These are phyloP conservation scores for Vararia minispora DNA, from an alignment of 768 basidiomycete genomes.

Conservation along the genomic window DNA sequence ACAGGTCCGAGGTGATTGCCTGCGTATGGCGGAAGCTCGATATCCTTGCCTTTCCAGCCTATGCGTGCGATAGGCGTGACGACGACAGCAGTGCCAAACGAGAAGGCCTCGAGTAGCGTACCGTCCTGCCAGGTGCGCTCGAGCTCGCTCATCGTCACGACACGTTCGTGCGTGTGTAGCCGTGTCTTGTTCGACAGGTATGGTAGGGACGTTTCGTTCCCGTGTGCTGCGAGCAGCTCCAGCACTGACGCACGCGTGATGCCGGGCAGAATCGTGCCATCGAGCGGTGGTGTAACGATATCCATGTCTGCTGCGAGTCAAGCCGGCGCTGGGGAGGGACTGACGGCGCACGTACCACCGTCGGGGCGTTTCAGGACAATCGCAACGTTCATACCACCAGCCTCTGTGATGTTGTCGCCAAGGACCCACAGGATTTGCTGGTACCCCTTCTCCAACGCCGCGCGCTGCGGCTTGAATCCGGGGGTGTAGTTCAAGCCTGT, in stretches of 20 bases:
- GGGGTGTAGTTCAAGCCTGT: conserved; percentile 25
- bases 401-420: conserved; percentile 24
- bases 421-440: conserved; percentile 41
- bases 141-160: conserved; percentile 35
- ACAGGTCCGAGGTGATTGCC: conserved; percentile 36
- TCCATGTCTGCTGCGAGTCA: conserved; percentile 42
- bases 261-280: conserved; percentile 88
- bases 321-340: conserved; percentile 10
- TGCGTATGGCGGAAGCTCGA: conserved; percentile 44
- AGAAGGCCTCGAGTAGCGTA: conserved; percentile 70
- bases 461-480: conserved; percentile 28
- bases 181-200: conserved; percentile 33
- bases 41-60: conserved; percentile 46
- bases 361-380: conserved; percentile 30
- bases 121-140: conserved; percentile 38
- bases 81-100: conserved; percentile 75
- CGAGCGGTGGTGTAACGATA: conserved; percentile 80
- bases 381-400: conserved; percentile 43
- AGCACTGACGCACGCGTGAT: conserved; percentile 85
- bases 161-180: conserved; percentile 30
- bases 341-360: conserved; percentile 19
- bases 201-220: conserved; percentile 25
- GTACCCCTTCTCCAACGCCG: conserved; percentile 35
- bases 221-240: conserved; percentile 54
- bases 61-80: conserved; percentile 64